Evolutionary conservation across 495 filamentous ascomycete genomes (phyloP).

Genomic region (Neurospora sp.): DNA sequence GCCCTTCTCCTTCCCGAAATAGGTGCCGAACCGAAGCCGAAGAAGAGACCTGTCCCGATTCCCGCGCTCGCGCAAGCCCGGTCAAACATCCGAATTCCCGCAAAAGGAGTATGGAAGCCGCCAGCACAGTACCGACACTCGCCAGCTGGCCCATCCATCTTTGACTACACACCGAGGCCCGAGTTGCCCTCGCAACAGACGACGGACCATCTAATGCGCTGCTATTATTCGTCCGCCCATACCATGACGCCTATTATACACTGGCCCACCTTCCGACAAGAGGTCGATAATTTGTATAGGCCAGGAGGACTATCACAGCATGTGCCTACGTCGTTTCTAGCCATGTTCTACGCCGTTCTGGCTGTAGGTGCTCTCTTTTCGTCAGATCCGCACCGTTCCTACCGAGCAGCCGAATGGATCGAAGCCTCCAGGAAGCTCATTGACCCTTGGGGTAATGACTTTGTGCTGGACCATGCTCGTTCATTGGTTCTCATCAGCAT

Average conservation of each 20-base stretch:
- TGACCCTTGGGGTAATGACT: slow-evolving; percentile 77
- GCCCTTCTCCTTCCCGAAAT: slow-evolving; percentile 63
- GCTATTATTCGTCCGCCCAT: slow-evolving; percentile 71
- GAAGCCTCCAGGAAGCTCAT: slow-evolving; percentile 59
- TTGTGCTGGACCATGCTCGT: slow-evolving; percentile 69
- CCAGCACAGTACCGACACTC: slow-evolving; percentile 60
- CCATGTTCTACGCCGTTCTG: slow-evolving; percentile 75
- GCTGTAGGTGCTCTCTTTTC: slow-evolving; percentile 77
- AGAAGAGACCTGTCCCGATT: slow-evolving; percentile 46
- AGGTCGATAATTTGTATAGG: slow-evolving; percentile 71
- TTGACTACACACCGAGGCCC: slow-evolving; percentile 42
- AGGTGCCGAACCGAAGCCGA: slow-evolving; percentile 50
- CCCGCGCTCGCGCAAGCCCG: slow-evolving; percentile 65
- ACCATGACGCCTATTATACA: slow-evolving; percentile 75
- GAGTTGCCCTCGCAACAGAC: slow-evolving; percentile 59
- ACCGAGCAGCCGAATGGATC: slow-evolving; percentile 60
- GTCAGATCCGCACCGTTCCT: slow-evolving; percentile 37
- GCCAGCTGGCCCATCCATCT: slow-evolving; percentile 34
- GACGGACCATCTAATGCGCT: slow-evolving; percentile 64
- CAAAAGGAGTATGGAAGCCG: slow-evolving; percentile 70
- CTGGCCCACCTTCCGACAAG: slow-evolving; percentile 72
- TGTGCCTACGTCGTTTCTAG: slow-evolving; percentile 50
- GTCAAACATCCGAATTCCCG: slow-evolving; percentile 61
- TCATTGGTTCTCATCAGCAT: slow-evolving; percentile 64
- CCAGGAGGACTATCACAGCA: slow-evolving; percentile 48